Conservation (phyloP, 805 yeast species). For the Saccharomycopsis sp. region DNA sequence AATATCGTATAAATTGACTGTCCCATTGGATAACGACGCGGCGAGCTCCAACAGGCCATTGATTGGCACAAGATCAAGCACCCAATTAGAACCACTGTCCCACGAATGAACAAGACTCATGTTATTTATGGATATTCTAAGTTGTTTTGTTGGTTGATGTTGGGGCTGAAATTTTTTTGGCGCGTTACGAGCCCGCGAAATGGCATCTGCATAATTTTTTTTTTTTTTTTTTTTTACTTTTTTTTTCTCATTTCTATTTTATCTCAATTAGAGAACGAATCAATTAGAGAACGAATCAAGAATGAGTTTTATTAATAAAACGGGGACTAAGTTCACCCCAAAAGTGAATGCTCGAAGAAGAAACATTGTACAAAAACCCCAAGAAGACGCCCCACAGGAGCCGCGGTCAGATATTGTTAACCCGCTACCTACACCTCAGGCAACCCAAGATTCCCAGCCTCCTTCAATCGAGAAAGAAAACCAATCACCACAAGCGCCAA, state of each 20-base stretch:
- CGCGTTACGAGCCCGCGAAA: not conserved
- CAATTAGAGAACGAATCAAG: no score
- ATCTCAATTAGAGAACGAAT: not conserved
- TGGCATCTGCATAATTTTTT: not conserved
- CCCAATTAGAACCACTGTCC: slow-evolving; percentile 37
- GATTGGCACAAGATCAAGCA: slow-evolving; percentile 34
- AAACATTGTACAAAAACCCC: not conserved
- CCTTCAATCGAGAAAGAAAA: no score
- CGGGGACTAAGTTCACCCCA: slow-evolving; percentile 19
- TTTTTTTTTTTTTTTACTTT: not conserved
- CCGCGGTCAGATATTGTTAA: not conserved
- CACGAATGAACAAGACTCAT: slow-evolving; percentile 1
- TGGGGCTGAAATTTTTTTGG: no score
- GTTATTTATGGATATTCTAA: not conserved
- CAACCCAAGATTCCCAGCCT: not conserved
- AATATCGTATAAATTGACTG: slow-evolving; percentile 33
- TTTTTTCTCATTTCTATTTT: not conserved
- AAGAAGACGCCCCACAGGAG: not conserved
- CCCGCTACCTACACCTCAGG: not conserved
- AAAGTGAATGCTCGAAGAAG: slow-evolving; percentile 1
- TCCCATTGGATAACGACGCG: slow-evolving; percentile 44
- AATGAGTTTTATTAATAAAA: slow-evolving; percentile 20
- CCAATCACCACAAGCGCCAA: no score
- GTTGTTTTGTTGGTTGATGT: slow-evolving; percentile 1
- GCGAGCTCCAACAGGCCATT: slow-evolving; percentile 32